Evolutionary conservation across 192 early-diverging fungal species (phyloP).

Genomic region (Irineochytrium annulatum): DNA sequence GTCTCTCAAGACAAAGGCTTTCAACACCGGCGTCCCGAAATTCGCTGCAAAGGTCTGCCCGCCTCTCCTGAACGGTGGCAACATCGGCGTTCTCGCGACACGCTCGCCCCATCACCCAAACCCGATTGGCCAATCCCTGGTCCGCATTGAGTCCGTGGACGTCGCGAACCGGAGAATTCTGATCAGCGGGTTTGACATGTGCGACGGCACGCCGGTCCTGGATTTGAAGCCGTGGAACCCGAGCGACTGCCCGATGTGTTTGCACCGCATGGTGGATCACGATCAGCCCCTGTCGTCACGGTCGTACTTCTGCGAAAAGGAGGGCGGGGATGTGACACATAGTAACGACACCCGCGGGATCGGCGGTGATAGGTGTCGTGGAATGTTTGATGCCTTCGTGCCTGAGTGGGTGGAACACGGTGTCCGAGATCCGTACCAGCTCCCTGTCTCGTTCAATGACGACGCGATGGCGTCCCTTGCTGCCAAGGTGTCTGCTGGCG

Average conservation of each 20-base stretch:
- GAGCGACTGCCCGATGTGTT: constrained; percentile 28
- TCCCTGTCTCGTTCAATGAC: constrained; percentile 13
- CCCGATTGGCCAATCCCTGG: constrained; percentile 31
- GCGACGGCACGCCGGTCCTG: constrained; percentile 29
- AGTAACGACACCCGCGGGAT: too few relatives aligned
- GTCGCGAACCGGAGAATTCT: constrained; percentile 7
- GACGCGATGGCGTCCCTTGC: constrained; percentile 2
- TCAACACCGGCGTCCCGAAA: constrained; percentile 27
- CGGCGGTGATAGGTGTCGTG: constrained; percentile 9
- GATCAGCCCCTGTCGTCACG: too few relatives aligned
- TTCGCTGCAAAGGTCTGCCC: constrained; percentile 37
- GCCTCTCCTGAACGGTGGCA: constrained; percentile 26
- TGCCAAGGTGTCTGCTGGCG: constrained; percentile 6
- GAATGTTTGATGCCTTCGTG: constrained; percentile 13
- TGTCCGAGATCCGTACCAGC: constrained; percentile 24
- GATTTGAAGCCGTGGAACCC: constrained; percentile 41
- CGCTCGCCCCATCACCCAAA: constrained; percentile 35
- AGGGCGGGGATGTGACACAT: too few relatives aligned
- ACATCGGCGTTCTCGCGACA: constrained; percentile 16
- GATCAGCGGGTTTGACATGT: constrained; percentile 29
- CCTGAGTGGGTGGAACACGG: constrained; percentile 34
- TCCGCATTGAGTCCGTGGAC: constrained; percentile 27
- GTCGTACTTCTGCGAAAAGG: too few relatives aligned
- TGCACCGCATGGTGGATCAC: constrained; percentile 21
- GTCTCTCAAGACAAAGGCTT: constrained; percentile 17